phyloP scores from a whole-genome alignment of 192 early-diverging fungal genomes.

The Coemansia sp. region DNA sequence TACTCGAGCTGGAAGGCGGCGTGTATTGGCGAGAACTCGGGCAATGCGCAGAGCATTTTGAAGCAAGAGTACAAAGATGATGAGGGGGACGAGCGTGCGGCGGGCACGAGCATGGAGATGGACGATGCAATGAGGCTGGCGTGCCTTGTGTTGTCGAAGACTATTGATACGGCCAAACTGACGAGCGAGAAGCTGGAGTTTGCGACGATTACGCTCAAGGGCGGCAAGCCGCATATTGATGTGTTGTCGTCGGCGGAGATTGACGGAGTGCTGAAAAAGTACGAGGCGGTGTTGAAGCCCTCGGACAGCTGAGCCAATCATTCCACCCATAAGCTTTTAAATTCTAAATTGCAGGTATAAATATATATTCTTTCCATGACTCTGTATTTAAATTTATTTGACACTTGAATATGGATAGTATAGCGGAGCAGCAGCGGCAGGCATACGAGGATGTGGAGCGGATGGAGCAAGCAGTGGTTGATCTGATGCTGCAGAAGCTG shows the following conservation, averaged over 20 bases:
- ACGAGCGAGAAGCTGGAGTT: constrained; percentile 91
- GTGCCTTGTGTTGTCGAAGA: constrained; percentile 93
- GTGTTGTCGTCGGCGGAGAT: constrained; percentile 46
- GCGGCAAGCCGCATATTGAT: constrained; percentile 31
- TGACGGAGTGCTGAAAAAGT: constrained; percentile 37
- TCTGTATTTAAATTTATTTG: background rate
- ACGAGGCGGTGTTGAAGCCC: constrained; percentile 47
- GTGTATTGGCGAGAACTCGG: constrained; percentile 94
- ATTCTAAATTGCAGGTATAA: constrained; percentile 1
- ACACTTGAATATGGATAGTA: constrained; percentile 53
- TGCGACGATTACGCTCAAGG: constrained; percentile 73
- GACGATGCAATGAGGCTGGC: constrained; percentile 90
- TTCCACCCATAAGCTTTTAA: constrained; percentile 7
- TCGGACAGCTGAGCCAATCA: constrained; percentile 18
- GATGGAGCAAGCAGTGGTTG: constrained; percentile 82
- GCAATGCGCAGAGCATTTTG: constrained; percentile 86
- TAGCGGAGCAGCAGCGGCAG: constrained; percentile 71
- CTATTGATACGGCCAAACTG: constrained; percentile 91
- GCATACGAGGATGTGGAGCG: constrained; percentile 91
- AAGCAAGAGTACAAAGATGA: constrained; percentile 97
- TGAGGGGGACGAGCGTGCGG: background rate
- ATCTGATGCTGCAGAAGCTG: constrained; percentile 72
- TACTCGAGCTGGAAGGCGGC: constrained; percentile 99
- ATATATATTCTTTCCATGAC: background rate
- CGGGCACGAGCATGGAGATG: constrained; percentile 56